Evolutionary conservation across 176 grass and related monocot species (phyloP).

Genomic region (Rhynchospora tenuis): DNA sequence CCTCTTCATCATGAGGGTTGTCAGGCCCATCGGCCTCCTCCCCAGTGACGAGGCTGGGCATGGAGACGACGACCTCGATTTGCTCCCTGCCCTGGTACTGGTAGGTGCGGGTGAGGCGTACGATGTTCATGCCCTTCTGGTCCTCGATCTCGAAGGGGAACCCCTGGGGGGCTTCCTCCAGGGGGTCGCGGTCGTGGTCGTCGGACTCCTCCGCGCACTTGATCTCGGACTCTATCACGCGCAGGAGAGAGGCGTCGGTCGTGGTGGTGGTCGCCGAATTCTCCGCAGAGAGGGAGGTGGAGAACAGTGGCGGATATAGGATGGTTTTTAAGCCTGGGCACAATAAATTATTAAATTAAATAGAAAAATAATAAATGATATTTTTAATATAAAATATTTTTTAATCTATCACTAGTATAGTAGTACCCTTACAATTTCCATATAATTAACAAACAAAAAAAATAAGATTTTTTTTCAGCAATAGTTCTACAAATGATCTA

Average conservation of each 20-base stretch:
- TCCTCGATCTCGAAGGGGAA: slow-evolving; percentile 85
- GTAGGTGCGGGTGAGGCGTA: slow-evolving; percentile 63
- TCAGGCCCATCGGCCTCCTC: too few species aligned
- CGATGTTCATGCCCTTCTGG: slow-evolving; percentile 39
- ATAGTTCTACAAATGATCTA: too few species aligned
- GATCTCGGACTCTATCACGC: slow-evolving; percentile 69
- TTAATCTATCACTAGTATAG: too few species aligned
- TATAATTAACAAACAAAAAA: too few species aligned
- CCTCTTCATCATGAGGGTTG: too few species aligned
- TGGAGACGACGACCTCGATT: slow-evolving; percentile 62
- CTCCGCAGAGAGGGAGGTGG: not conserved
- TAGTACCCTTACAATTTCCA: too few species aligned
- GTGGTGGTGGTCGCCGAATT: not conserved
- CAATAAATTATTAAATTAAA: too few species aligned
- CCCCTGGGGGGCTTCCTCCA: slow-evolving; percentile 50
- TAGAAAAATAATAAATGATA: too few species aligned
- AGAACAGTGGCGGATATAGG: too few species aligned
- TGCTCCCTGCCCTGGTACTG: slow-evolving; percentile 55
- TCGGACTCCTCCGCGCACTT: slow-evolving; percentile 62
- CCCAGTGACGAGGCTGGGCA: slow-evolving; percentile 78
- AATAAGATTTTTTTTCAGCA: too few species aligned
- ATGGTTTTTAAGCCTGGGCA: too few species aligned
- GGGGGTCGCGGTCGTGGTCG: slow-evolving; percentile 49
- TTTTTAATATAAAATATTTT: too few species aligned
- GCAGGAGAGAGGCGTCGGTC: slow-evolving; percentile 47